phyloP scores from a whole-genome alignment of 345 rosid species.

The Litchi chinensis region DNA sequence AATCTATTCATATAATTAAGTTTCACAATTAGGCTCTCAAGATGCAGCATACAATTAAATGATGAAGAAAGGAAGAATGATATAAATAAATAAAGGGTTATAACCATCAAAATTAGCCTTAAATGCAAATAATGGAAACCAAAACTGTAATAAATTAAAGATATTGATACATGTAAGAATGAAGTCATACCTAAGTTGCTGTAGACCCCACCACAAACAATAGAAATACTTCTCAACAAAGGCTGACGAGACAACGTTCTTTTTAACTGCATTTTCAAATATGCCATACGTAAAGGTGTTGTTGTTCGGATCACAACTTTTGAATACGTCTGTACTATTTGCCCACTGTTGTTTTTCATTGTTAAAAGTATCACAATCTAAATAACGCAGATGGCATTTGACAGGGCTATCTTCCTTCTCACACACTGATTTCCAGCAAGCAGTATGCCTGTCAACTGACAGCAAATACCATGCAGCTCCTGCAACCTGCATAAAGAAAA shows the following conservation, averaged over 20 bases:
- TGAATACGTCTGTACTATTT: constrained; percentile 60
- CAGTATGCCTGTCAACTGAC: constrained; percentile 75
- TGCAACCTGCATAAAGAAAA: constrained; percentile 52
- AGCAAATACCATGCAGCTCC: constrained; percentile 91
- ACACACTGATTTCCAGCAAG: constrained; percentile 80
- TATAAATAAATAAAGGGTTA: background rate
- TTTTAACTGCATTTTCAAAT: constrained; percentile 61
- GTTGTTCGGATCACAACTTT: constrained; percentile 52
- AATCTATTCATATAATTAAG: background rate
- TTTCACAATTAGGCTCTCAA: background rate
- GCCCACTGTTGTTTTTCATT: constrained; percentile 46
- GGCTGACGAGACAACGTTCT: constrained; percentile 58
- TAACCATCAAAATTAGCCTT: background rate
- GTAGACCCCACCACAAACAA: constrained; percentile 96
- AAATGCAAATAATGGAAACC: background rate
- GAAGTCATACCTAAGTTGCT: constrained; percentile 72
- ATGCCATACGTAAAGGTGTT: constrained; percentile 66
- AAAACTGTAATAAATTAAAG: background rate
- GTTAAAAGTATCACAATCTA: constrained; percentile 61
- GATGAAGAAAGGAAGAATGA: background rate
- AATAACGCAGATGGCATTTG: constrained; percentile 45
- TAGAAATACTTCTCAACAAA: constrained; percentile 74
- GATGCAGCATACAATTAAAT: background rate
- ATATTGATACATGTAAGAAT: background rate
- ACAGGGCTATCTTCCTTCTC: constrained; percentile 42